These are phyloP conservation scores for Truncatella angustata DNA, from an alignment of 2,329 filamentous ascomycete genomes.

Conservation along the genomic window DNA sequence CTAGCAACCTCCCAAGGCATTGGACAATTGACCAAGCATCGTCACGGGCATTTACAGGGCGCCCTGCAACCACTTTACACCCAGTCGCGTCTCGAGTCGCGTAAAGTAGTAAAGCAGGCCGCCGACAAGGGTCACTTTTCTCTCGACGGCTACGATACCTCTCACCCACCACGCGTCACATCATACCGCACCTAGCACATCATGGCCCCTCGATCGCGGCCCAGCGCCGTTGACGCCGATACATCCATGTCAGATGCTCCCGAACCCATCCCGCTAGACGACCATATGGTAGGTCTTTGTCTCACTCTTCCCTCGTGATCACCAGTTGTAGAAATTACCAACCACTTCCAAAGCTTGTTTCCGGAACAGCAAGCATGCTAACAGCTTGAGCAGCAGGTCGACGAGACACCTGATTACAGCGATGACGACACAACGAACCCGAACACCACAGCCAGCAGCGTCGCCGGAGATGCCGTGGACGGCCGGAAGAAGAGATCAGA, in stretches of 20 bases:
- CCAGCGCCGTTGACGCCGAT: slow-evolving; percentile 55
- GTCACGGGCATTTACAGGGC: background rate
- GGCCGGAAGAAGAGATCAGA: slow-evolving; percentile 84
- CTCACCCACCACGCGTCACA: slow-evolving; percentile 14
- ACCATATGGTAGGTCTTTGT: slow-evolving; percentile 48
- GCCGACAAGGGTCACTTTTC: background rate
- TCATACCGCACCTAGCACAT: slow-evolving; percentile 26
- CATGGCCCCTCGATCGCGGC: slow-evolving; percentile 57
- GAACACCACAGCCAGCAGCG: slow-evolving; percentile 76
- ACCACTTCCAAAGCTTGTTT: too few relatives aligned
- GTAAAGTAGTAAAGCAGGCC: slow-evolving; percentile 50
- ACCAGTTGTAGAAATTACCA: too few relatives aligned
- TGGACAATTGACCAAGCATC: background rate
- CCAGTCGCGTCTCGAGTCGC: slow-evolving; percentile 53
- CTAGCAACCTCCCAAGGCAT: background rate
- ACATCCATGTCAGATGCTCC: slow-evolving; percentile 63
- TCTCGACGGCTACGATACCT: background rate
- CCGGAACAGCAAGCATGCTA: slow-evolving; percentile 4
- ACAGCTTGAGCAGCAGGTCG: slow-evolving; percentile 48
- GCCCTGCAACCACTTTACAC: slow-evolving; percentile 18
- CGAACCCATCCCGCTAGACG: slow-evolving; percentile 37
- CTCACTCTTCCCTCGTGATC: too few relatives aligned
- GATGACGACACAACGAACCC: slow-evolving; percentile 67
- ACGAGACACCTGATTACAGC: slow-evolving; percentile 65
- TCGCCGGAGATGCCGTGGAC: slow-evolving; percentile 75